Percentiles rank a stretch among this genome's conserved stretches.
phyloP scores from a whole-genome alignment of 129 eudicot species.

The Chrysanthemum lavandulifolium region DNA sequence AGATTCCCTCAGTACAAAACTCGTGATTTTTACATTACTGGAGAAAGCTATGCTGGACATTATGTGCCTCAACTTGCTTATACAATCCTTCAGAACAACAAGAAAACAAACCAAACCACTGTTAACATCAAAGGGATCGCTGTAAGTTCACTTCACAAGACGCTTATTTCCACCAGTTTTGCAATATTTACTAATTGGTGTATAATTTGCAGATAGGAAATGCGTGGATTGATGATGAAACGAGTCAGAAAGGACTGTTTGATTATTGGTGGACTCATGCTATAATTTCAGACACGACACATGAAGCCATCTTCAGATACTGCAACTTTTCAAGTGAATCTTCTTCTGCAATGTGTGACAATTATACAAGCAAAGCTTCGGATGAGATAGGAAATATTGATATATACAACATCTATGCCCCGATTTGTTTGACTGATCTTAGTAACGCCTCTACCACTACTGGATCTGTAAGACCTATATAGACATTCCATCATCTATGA shows the following conservation, averaged over 20 bases:
- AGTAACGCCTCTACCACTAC: slow-evolving; percentile 13
- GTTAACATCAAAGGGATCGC: slow-evolving; percentile 55
- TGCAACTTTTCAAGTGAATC: slow-evolving; percentile 20
- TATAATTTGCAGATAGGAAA: slow-evolving; percentile 36
- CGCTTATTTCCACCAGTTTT: neutral
- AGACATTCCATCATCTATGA: neutral
- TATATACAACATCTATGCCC: slow-evolving; percentile 36
- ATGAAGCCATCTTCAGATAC: no score
- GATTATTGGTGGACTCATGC: slow-evolving; percentile 42
- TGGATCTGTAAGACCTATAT: slow-evolving; percentile 25
- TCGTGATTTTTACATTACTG: slow-evolving; percentile 42
- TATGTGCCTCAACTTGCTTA: slow-evolving; percentile 61
- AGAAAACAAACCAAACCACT: slow-evolving; percentile 37
- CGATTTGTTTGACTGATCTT: slow-evolving; percentile 22
- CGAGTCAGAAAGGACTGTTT: slow-evolving; percentile 18
- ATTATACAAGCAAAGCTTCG: neutral
- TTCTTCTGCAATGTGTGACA: slow-evolving; percentile 12
- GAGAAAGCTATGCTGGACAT: slow-evolving; percentile 60
- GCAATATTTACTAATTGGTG: no score
- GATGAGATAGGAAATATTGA: slow-evolving; percentile 24
- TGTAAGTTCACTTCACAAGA: slow-evolving; percentile 22
- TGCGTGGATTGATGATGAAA: slow-evolving; percentile 40
- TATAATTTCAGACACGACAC: no score
- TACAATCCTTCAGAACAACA: slow-evolving; percentile 40
- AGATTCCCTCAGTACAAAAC: slow-evolving; percentile 54